These are phyloP conservation scores for Paxillus ammoniavirescens DNA, from an alignment of 768 basidiomycete genomes.

Conservation along the genomic window DNA sequence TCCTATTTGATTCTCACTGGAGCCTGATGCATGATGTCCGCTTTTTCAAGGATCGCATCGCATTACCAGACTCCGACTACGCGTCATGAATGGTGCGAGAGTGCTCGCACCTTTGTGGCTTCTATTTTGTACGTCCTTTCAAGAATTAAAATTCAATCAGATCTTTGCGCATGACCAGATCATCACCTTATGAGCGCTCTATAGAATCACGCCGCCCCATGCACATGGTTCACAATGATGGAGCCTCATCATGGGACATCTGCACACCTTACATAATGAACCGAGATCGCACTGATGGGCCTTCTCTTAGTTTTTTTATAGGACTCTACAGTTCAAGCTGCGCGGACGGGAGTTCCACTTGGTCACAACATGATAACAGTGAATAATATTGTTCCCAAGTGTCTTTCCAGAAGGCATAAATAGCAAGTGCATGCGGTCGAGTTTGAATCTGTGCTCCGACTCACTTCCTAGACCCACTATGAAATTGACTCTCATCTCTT, in stretches of 20 bases:
- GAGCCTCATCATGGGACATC: too few relatives aligned
- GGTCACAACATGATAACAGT: not conserved
- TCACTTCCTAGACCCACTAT: conserved; percentile 11
- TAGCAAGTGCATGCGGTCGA: not conserved
- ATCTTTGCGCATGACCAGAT: not conserved
- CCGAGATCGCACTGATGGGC: not conserved
- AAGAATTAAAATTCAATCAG: not conserved
- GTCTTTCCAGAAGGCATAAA: conserved; percentile 15
- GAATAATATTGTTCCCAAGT: not conserved
- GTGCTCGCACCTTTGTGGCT: too few relatives aligned
- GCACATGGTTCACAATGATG: not conserved
- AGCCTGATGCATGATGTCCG: too few relatives aligned
- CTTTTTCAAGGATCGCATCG: too few relatives aligned
- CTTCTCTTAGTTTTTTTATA: not conserved
- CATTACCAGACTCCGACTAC: too few relatives aligned
- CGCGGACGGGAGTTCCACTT: not conserved
- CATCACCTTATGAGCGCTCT: not conserved
- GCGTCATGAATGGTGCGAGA: too few relatives aligned
- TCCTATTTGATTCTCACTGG: too few relatives aligned
- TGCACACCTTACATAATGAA: not conserved
- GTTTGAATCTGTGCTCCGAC: not conserved
- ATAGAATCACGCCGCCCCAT: not conserved
- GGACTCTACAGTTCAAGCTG: not conserved
- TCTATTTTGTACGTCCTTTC: too few relatives aligned
- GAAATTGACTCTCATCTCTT: conserved; percentile 22